Base-by-base conservation (phyloP, 2,329 filamentous ascomycete genomes). In the Onygena corvina region DNA sequence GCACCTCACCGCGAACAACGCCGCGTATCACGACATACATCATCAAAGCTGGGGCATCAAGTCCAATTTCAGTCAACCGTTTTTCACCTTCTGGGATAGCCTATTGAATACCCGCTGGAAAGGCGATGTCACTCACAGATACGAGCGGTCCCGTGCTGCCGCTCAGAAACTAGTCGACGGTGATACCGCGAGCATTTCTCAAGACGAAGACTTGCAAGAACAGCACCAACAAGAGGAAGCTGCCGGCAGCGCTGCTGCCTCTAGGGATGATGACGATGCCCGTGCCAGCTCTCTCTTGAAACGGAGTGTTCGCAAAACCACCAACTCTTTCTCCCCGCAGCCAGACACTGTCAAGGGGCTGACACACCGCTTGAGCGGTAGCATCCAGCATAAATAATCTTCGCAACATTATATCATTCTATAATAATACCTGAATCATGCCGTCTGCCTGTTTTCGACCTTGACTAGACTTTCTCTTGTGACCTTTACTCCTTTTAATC, bases 11-110 rank as follows among this genome's bases (percentile, higher is more conserved):
- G 84, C 84, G 64, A 96, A 98, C 74, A 95, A 96, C 59, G 90
- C 92, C 21, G 83, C 82, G 30, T 98, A 96, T 67, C 92, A 98
- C 63, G 92, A 98, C 62, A 90, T 98, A 52, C 92, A 98, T 68
- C 92, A 98, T 70, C 92, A 98, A 69, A 93, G 86, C 67, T 96
- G 90, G 89, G 92, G 92, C 50, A 94, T 98, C 75, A 98, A 96
- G 61, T 72, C 69, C 46, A 70, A 72, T 54, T 72, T 70, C 50
- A 70, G 68, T 6, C 69, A 72, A 49, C 68, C 69, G n/a, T 71
- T 70, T 57, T 95, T 96, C 70, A 95, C 85, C 44, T 88, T 95
- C 69, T 96, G 92, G 87, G 92, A 98, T 64, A 75, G 77, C 42
- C 62, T 88, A 23, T 72, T 94, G 18, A 81, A 82, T 47, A 98